Evolutionary conservation across 2,329 filamentous ascomycete genomes (phyloP).

Genomic region (Hypoxylon sp.): DNA sequence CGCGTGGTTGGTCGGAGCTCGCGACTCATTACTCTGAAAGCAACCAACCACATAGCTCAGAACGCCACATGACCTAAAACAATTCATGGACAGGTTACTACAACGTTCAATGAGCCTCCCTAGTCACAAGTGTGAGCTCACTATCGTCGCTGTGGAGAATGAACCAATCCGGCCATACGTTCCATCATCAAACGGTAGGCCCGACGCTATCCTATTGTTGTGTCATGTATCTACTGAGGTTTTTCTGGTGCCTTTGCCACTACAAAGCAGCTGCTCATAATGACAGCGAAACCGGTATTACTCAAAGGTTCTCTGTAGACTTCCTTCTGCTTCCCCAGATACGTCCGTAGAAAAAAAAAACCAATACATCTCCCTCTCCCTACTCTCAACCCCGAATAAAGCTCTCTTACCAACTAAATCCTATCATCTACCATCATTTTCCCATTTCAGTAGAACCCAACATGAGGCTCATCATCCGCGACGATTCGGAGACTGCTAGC

Average conservation of each 20-base stretch:
- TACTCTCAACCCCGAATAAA: slow-evolving; percentile 13
- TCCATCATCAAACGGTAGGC: slow-evolving; percentile 50
- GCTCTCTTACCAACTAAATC: slow-evolving; percentile 19
- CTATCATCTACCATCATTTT: slow-evolving; percentile 38
- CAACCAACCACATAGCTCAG: slow-evolving; percentile 49
- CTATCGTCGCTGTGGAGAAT: slow-evolving; percentile 45
- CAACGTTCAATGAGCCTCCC: slow-evolving; percentile 52
- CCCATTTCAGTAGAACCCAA: slow-evolving; percentile 50
- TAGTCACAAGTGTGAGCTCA: slow-evolving; percentile 42
- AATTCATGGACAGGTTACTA: slow-evolving; percentile 48
- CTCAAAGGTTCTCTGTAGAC: slow-evolving; percentile 30
- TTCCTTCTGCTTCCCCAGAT: slow-evolving; percentile 29
- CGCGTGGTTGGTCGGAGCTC: slow-evolving; percentile 43
- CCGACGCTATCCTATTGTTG: slow-evolving; percentile 44
- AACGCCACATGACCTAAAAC: slow-evolving; percentile 51
- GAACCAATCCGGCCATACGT: slow-evolving; percentile 45
- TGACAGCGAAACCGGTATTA: slow-evolving; percentile 44
- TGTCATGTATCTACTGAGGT: slow-evolving; percentile 19
- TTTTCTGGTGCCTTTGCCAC: slow-evolving; percentile 42
- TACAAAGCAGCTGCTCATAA: slow-evolving; percentile 48
- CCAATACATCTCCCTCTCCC: slow-evolving; percentile 13
- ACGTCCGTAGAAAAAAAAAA: slow-evolving; percentile 24
- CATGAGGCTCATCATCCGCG: slow-evolving; percentile 88
- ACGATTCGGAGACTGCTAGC: slow-evolving; percentile 77
- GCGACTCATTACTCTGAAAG: slow-evolving; percentile 36